Base-by-base conservation (phyloP, 768 basidiomycete genomes). In the Ephemerocybe angulata region DNA sequence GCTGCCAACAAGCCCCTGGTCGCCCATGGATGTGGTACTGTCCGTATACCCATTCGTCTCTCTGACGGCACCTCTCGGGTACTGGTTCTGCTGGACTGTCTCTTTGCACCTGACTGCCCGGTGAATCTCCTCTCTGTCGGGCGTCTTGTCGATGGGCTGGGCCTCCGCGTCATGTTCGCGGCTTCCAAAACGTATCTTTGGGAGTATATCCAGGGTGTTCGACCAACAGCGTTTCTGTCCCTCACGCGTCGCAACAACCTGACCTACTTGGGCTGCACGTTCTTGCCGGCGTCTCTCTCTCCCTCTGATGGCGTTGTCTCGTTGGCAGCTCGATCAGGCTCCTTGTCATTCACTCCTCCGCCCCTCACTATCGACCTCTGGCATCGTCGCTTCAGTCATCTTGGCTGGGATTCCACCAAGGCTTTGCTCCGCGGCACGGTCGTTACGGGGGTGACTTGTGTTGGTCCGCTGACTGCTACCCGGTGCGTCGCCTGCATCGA, bases 341-440 rank as follows among this genome's bases (percentile, higher is more conserved):
- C 8, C 19, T 21, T 7, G 19, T 42, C 19, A 35, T 42, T 42
- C 40, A 21, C 38, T 41, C 27, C 53, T 33, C 33, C 31, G 3
- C n/a, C 38, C 4, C 31, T 43, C 3, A 33, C 59, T 17, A 53
- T 59, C 0, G 56, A 51, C 2, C 55, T 66, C 1, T 68, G 64
- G 66, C 70, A 69, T 47, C 46, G 59, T 24, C 54, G 57, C 2
- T 56, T 67, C 37, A 65, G 67, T 11, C 68, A 71, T 35, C 44
- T 61, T 28, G 59, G 62, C 5, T 15, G 35, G 0, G 60, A 64
- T 17, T 53, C 65, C 0, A 67, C 64, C 1, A 40, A 53, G 10
- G 44, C 57, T 4, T 50, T 62, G 1, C 47, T 67, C 0, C 62
- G 61, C 0, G 50, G 58, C 27, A 46, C 60, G 3, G 62, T 58